Base-by-base conservation (phyloP, 1,284 basidiomycete species). In the Ceratobasidium sp. region DNA sequence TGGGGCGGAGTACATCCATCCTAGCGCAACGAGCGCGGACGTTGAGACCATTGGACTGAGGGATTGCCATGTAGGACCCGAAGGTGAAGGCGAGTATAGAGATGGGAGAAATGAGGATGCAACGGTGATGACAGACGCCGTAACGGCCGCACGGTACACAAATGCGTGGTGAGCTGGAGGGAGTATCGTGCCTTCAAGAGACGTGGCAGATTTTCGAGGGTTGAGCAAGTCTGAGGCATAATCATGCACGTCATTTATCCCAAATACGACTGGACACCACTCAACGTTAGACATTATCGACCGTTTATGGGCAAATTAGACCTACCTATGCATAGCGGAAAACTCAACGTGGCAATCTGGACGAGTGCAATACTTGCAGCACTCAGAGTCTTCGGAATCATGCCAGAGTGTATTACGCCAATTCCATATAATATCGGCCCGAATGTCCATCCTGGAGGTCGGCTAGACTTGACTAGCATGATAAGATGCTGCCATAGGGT, bases 241-340 rank as follows among this genome's bases (percentile, higher is more conserved):
- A 51, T 80, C 79, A 57, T 79, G 78, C 15, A 80, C 76, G 60
- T 80, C 79, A 51, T 80, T 80, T 44, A 80, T 71, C 27, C 79
- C 79, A 59, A 79, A 80, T 2, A 80, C 78, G 75, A 80, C 79
- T 80, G 50, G 14, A 31, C 8, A 33, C 7, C 27, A 53, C 27
- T 5, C 24, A 51, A 4, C 1, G 41, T 47, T 71, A 15, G 56
- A 8, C 29, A 47, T 9, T 8, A 22, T 9, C n/a, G 17, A 24
- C 33, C 27, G 24, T 5, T 44, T 15, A 56, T 19, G 11, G 11
- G 7, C 17, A 54, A 45, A 29, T 8, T 14, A 15, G 53, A 66
- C 73, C 62, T 62, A 77, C 76, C 73, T 33, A 75, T 73, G 51
- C 71, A 77, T 41, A 78, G 41, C 22, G 79, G 79, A 51, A 79